Conservation (phyloP, 2,329 filamentous ascomycete species). For the Cladosporium sp. region DNA sequence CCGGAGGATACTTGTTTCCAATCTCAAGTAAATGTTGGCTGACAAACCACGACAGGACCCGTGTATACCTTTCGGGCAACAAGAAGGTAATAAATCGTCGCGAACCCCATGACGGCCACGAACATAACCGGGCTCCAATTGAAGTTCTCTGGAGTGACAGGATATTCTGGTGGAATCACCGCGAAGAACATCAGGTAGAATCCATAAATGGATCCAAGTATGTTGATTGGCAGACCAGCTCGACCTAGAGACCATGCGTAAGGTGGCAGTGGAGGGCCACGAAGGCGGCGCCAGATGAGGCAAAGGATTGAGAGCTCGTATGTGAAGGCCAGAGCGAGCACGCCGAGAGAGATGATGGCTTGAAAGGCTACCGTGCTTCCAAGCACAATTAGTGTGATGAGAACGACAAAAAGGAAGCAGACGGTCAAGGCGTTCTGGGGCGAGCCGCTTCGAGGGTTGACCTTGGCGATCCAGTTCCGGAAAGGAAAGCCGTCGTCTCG, state of each 20-base stretch:
- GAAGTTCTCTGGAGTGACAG: conserved; percentile 22
- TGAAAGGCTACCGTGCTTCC: conserved; percentile 28
- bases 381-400: conserved; percentile 25
- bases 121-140: conserved; percentile 31
- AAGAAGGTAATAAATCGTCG: conserved; percentile 4
- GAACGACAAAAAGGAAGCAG: conserved; percentile 19
- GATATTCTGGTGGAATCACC: conserved; percentile 25
- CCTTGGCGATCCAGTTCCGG: conserved; percentile 18
- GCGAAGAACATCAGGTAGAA: conserved; percentile 25
- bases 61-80: conserved; percentile 5
- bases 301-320: conserved; percentile 40
- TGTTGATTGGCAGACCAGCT: conserved; percentile 23
- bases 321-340: conserved; percentile 36
- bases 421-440: conserved; percentile 24
- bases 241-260: conserved; percentile 22
- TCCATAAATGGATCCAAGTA: conserved; percentile 20
- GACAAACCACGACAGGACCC: conserved; percentile 6
- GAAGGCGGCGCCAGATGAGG: conserved; percentile 18
- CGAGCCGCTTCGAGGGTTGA: conserved; percentile 24
- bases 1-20: no score
- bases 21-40: no score
- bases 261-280: conserved; percentile 19
- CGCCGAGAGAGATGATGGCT: conserved; percentile 36
- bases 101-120: conserved; percentile 25
- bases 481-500: conserved; percentile 27